phyloP scores from a whole-genome alignment of 2,329 filamentous ascomycete genomes.

The Diaporthe australafricana region DNA sequence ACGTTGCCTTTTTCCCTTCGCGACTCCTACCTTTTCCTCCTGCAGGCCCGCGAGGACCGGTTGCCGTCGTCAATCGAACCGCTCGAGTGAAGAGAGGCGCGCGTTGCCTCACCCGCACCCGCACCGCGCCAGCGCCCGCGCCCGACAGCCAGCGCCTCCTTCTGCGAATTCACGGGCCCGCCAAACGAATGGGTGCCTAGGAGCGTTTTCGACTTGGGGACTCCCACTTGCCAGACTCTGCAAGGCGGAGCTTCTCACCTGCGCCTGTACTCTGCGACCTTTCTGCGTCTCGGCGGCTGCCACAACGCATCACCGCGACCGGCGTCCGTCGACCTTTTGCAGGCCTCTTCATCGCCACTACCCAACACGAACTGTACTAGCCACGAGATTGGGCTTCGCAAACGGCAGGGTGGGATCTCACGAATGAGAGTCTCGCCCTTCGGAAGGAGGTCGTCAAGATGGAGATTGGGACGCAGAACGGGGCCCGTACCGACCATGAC shows the following conservation, averaged over 20 bases:
- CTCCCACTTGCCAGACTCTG: conserved; percentile 4
- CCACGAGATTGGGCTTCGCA: conserved; percentile 7
- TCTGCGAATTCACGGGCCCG: background rate
- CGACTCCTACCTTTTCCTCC: background rate
- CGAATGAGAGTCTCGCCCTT: conserved; percentile 39
- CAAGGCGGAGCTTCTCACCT: background rate
- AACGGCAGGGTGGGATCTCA: conserved; percentile 38
- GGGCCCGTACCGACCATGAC: conserved; percentile 67
- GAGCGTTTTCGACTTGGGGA: conserved; percentile 14
- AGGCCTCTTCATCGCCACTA: conserved; percentile 1
- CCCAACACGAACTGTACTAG: background rate
- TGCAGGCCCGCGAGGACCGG: background rate
- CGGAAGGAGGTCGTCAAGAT: conserved; percentile 41
- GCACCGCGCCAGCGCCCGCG: background rate
- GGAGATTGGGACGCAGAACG: conserved; percentile 60
- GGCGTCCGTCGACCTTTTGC: background rate
- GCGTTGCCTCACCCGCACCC: conserved; percentile 5
- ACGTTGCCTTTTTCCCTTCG: background rate
- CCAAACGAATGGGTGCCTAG: conserved; percentile 19
- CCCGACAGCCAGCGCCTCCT: background rate
- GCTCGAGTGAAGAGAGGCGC: conserved; percentile 23
- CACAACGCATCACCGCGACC: conserved; percentile 18
- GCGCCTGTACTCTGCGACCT: conserved; percentile 23
- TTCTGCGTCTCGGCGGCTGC: background rate
- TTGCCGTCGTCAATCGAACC: conserved; percentile 13